phyloP scores from a whole-genome alignment of 2,329 filamentous ascomycete genomes.

The Plectosphaerella plurivora region DNA sequence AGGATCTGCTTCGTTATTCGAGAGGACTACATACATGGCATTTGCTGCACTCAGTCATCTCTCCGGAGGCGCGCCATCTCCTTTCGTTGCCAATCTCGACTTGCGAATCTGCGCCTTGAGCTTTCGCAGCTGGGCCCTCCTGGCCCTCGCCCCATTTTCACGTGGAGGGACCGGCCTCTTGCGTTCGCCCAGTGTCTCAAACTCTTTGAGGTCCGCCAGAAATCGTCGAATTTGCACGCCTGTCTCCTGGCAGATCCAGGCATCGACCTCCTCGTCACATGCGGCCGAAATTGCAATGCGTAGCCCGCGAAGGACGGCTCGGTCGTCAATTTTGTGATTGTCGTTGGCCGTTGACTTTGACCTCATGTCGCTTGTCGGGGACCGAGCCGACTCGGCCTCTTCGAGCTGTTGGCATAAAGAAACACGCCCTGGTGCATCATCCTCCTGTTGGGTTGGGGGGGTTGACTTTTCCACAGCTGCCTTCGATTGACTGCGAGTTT shows the following conservation, averaged over 20 bases:
- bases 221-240: conserved; percentile 50
- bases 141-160: conserved; percentile 19
- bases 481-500: too few relatives aligned
- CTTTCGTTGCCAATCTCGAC: conserved; percentile 12
- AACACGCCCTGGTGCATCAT: too few relatives aligned
- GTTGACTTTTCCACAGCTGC: too few relatives aligned
- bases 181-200: conserved; percentile 40
- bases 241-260: conserved; percentile 44
- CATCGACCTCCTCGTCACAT: conserved; percentile 49
- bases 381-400: too few relatives aligned
- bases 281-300: conserved; percentile 52
- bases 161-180: conserved; percentile 17
- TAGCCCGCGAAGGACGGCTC: conserved; percentile 49
- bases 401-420: too few relatives aligned
- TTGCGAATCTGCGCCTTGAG: conserved; percentile 29
- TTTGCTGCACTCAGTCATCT: too few relatives aligned
- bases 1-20: too few relatives aligned
- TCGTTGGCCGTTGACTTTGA: conserved; percentile 21
- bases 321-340: conserved; percentile 37
- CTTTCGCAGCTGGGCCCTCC: conserved; percentile 26
- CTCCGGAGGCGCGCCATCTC: background rate
- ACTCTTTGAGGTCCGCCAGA: conserved; percentile 46
- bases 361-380: background rate
- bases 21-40: too few relatives aligned
- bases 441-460: too few relatives aligned